These are phyloP conservation scores for Psilocybe azurescens DNA, from an alignment of 768 basidiomycete species.

Conservation along the genomic window DNA sequence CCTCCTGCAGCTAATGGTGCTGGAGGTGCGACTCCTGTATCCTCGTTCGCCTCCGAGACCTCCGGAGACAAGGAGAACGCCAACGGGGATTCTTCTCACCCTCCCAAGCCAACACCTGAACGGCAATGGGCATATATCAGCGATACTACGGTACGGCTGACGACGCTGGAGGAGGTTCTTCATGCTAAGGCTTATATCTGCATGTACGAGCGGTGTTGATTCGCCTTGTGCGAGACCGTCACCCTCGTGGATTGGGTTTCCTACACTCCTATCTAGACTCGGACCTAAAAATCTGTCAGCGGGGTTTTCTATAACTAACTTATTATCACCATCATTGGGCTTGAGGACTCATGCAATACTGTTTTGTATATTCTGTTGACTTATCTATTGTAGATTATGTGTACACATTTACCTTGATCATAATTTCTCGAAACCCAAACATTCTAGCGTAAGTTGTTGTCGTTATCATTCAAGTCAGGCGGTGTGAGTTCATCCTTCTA, in stretches of 20 bases:
- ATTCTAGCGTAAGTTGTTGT: too few relatives aligned
- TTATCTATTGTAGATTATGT: conserved; percentile 8
- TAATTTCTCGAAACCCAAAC: not conserved
- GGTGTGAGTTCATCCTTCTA: too few relatives aligned
- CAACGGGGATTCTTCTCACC: conserved; percentile 8
- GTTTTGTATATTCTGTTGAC: not conserved
- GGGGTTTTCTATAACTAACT: not conserved
- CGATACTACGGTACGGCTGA: conserved; percentile 83
- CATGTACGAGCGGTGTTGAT: conserved; percentile 82
- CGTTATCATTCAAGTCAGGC: too few relatives aligned
- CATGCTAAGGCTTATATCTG: conserved; percentile 93
- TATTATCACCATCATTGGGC: conserved; percentile 1
- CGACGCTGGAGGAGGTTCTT: conserved; percentile 87
- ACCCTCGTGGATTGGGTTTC: too few relatives aligned
- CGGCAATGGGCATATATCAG: conserved; percentile 93
- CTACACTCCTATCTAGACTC: not conserved
- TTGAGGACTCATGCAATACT: conserved; percentile 1
- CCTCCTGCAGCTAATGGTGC: not conserved
- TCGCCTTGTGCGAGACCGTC: not conserved
- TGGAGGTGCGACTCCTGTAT: not conserved
- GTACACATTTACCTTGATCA: conserved; percentile 3
- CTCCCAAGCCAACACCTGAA: conserved; percentile 25
- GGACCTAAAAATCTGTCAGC: not conserved
- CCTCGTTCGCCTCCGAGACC: conserved; percentile 1
- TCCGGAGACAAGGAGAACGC: not conserved